Evolutionary conservation across 2,329 filamentous ascomycete genomes (phyloP), one percentile per base, ranked within the genome.

Genomic region (Cordyceps tenuipes): DNA sequence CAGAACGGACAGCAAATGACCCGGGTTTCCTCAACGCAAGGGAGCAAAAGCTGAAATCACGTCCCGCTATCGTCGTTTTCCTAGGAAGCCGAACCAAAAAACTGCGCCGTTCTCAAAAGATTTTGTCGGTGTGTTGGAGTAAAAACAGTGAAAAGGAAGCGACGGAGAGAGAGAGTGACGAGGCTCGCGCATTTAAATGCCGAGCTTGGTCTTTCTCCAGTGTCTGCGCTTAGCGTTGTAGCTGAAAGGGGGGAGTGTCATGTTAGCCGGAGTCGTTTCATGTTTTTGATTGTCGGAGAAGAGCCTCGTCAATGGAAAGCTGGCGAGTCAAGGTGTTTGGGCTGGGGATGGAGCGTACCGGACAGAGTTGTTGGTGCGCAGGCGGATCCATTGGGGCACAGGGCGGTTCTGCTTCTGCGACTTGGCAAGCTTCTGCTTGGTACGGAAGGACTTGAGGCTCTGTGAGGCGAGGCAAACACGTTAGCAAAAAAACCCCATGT

Each of bases 201-300:
- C 91, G 82, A 99, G 91, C 77, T 91, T 89, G 77, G 94, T 97
- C 93, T 99, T 99, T 84, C 94, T 91, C 94, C 94, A 99, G 80
- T 99, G 94, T 82, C 94, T 90, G 81, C 94, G 85, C 90, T 99
- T 99, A 75, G 94, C 92, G 85, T 99, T 99, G 88, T 99, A 99
- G 83, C 94, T 99, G 26, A 8, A 17, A 2, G 12, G 19, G 26
- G 34, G 12, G 5, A 43, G 7, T 17, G 13, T 13, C 21, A 39
- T 49, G 54, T 57, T 57, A 57, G 54, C 34, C 34, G n/a, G 43
- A 9, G 13, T 52, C n/a, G 3, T 41, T n/a, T 5, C n/a, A 46
- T 21, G 8, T 41, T 41, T n/a, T 39, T 10, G 19, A 10, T 46
- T 9, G 43, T 44, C 29, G 29, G n/a, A 53, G 19, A 17, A 21